Conservation (phyloP, 345 rosid genomes). For the Eucalyptus rudis region DNA sequence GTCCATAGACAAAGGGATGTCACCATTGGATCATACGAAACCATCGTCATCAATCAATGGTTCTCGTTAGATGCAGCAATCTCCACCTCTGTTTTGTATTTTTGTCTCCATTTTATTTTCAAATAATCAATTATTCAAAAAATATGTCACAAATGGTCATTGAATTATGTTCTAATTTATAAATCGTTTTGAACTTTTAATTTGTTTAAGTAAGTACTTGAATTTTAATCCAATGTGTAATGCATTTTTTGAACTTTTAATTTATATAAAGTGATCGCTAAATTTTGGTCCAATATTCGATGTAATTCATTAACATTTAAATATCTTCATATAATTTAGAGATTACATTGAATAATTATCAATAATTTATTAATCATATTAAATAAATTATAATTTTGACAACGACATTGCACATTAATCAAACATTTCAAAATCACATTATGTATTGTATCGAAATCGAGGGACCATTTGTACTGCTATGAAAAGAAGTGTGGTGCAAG, state of each 20-base stretch:
- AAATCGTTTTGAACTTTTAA: neutral
- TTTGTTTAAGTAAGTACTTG: neutral
- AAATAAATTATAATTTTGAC: neutral
- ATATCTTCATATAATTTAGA: neutral
- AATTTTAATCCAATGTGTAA: neutral
- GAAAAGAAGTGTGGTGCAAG: neutral
- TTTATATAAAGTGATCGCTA: neutral
- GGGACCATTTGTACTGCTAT: neutral
- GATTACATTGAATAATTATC: fast-evolving
- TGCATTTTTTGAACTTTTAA: neutral
- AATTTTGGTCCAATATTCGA: neutral
- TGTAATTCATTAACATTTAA: fast-evolving
- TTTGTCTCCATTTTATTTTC: neutral
- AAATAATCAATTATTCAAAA: neutral
- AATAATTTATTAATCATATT: neutral
- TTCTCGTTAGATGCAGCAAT: neutral
- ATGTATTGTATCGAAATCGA: fast-evolving
- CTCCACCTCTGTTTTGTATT: neutral
- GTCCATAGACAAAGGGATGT: neutral
- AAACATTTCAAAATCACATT: neutral
- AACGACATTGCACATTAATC: neutral
- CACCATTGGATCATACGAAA: neutral
- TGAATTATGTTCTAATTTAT: neutral
- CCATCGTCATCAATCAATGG: neutral
- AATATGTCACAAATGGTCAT: neutral